These are phyloP conservation scores for Orobanche coerulescens DNA, from an alignment of 257 asterid species.

Conservation along the genomic window DNA sequence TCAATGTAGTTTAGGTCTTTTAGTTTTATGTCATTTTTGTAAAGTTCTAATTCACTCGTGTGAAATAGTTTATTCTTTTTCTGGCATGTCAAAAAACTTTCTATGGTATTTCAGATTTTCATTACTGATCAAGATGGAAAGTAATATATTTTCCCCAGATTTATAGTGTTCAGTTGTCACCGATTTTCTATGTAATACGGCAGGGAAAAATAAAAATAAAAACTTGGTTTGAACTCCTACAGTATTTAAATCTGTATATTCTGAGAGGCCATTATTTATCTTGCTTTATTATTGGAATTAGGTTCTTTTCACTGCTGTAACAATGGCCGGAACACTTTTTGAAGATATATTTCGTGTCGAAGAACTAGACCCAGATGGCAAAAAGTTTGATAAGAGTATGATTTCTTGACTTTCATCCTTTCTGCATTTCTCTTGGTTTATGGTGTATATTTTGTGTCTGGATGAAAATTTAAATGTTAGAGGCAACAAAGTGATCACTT, in stretches of 20 bases:
- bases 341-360: conserved; percentile 69
- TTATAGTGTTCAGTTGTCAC: too few relatives aligned
- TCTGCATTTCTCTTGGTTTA: not conserved
- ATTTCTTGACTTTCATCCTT: not conserved
- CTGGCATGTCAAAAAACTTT: too few relatives aligned
- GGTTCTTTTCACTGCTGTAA: conserved; percentile 20
- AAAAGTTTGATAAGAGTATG: conserved; percentile 69
- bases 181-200: not conserved
- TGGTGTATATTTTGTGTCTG: conserved; percentile 3
- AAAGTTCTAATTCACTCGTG: too few relatives aligned
- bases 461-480: not conserved
- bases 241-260: not conserved
- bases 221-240: not conserved
- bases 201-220: too few relatives aligned
- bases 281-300: conserved; percentile 11
- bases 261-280: not conserved
- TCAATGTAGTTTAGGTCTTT: too few relatives aligned
- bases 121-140: too few relatives aligned
- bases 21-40: too few relatives aligned
- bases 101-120: too few relatives aligned
- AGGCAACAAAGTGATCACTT: too few relatives aligned
- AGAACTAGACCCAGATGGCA: conserved; percentile 69
- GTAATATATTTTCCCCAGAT: too few relatives aligned
- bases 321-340: conserved; percentile 75
- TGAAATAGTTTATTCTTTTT: too few relatives aligned